Percentiles rank a stretch among this genome's conserved stretches.
phyloP scores from a whole-genome alignment of 2,329 filamentous ascomycete genomes.

The Chalaropsis ovoidea region DNA sequence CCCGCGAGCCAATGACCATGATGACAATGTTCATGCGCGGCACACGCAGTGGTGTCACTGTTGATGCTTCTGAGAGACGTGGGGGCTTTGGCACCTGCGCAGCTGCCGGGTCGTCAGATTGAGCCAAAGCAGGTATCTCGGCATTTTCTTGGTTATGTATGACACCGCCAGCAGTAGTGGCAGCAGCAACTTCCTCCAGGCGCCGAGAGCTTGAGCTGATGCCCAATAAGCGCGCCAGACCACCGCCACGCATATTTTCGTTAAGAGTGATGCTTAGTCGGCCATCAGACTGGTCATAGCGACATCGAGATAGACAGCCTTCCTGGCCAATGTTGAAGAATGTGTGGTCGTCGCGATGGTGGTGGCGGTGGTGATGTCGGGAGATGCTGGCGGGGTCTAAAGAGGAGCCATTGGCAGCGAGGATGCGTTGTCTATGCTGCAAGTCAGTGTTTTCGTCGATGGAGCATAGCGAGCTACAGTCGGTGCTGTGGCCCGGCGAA shows the following conservation, averaged over 20 bases:
- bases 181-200: background rate
- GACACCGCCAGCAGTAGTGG: background rate
- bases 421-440: background rate
- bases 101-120: background rate
- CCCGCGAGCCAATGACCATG: slow-evolving; percentile 71
- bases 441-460: background rate
- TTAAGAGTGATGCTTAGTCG: slow-evolving; percentile 62
- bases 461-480: background rate
- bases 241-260: slow-evolving; percentile 58
- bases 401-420: background rate
- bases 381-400: background rate
- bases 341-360: background rate
- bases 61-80: slow-evolving; percentile 20
- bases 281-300: slow-evolving; percentile 54
- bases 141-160: background rate
- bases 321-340: slow-evolving; percentile 52
- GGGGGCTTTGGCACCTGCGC: slow-evolving; percentile 21
- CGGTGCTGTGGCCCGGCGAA: background rate
- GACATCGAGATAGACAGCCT: slow-evolving; percentile 54
- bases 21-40: slow-evolving; percentile 61
- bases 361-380: background rate
- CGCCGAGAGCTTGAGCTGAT: background rate
- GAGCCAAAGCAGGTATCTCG: background rate
- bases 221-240: slow-evolving; percentile 43
- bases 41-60: slow-evolving; percentile 7